Percentiles rank a stretch among this genome's conserved stretches.
phyloP scores from a whole-genome alignment of 192 early-diverging fungal genomes.

The Mortierella alpina region DNA sequence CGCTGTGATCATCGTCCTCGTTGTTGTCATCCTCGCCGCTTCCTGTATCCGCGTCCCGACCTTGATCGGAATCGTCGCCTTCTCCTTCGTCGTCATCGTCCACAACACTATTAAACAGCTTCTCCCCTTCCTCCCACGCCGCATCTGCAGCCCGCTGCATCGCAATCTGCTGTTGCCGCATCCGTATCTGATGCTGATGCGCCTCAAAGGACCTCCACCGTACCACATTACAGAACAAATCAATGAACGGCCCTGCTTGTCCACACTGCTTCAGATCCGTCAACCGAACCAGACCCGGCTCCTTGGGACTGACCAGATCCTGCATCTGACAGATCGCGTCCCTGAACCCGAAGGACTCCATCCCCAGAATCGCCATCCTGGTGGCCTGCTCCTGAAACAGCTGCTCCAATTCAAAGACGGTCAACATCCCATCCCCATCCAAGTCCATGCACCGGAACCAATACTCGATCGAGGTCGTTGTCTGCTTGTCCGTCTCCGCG shows the following conservation, averaged over 20 bases:
- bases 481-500: slow-evolving; percentile 84
- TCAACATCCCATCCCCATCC: slow-evolving; percentile 89
- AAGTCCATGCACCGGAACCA: slow-evolving; percentile 96
- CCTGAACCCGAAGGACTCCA: slow-evolving; percentile 51
- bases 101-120: slow-evolving; percentile 36
- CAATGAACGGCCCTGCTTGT: slow-evolving; percentile 49
- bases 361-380: slow-evolving; percentile 46
- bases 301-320: slow-evolving; percentile 37
- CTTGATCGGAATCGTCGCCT: not conserved
- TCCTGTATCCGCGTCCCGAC: slow-evolving; percentile 6
- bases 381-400: slow-evolving; percentile 86
- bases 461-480: slow-evolving; percentile 63
- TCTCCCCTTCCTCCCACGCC: slow-evolving; percentile 49
- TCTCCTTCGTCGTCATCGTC: slow-evolving; percentile 18
- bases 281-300: slow-evolving; percentile 27
- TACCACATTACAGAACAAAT: slow-evolving; percentile 49
- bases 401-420: slow-evolving; percentile 85
- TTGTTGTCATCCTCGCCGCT: slow-evolving; percentile 19
- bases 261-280: slow-evolving; percentile 51
- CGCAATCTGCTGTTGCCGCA: slow-evolving; percentile 50
- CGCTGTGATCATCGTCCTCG: slow-evolving; percentile 13
- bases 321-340: slow-evolving; percentile 55
- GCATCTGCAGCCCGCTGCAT: slow-evolving; percentile 52
- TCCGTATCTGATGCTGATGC: slow-evolving; percentile 50
- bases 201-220: slow-evolving; percentile 50